phyloP scores from a whole-genome alignment of 805 yeast species.

The Teunomyces panamensis region DNA sequence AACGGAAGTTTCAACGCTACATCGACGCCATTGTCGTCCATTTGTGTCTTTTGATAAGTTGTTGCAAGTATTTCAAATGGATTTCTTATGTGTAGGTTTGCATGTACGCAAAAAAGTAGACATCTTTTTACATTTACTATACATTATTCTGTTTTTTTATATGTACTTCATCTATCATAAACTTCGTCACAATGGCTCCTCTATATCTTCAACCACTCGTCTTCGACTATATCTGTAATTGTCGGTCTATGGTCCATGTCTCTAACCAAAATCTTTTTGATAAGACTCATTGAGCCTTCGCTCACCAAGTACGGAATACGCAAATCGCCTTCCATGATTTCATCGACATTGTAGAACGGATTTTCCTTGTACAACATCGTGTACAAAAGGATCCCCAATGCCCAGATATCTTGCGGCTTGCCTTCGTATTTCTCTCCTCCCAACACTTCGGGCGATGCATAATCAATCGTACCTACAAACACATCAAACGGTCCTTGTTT shows the following conservation, averaged over 20 bases:
- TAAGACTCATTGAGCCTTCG: conserved; percentile 58
- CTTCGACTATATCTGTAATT: conserved; percentile 64
- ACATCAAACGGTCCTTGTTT: conserved; percentile 94
- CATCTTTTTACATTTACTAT: not conserved
- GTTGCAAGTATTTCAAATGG: too few species aligned
- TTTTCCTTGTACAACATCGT: conserved; percentile 91
- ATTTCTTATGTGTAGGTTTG: too few species aligned
- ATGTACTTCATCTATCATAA: not conserved
- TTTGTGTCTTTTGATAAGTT: not conserved
- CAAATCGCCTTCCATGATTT: conserved; percentile 86
- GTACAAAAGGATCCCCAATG: conserved; percentile 85
- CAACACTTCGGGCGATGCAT: conserved; percentile 96
- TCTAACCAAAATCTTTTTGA: conserved; percentile 64
- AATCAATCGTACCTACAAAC: conserved; percentile 95
- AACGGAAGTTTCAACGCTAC: not conserved
- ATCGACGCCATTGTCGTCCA: not conserved
- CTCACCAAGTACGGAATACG: conserved; percentile 67
- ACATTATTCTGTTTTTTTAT: not conserved
- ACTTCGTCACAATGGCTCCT: conserved; percentile 2
- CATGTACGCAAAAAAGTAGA: not conserved
- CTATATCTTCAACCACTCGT: conserved; percentile 55
- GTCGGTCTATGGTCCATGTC: conserved; percentile 67
- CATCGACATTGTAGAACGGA: conserved; percentile 94
- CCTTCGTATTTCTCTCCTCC: conserved; percentile 89
- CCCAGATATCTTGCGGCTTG: conserved; percentile 96